Conservation (phyloP, 305 asterid genomes). For the Fraxinus angustifolia region DNA sequence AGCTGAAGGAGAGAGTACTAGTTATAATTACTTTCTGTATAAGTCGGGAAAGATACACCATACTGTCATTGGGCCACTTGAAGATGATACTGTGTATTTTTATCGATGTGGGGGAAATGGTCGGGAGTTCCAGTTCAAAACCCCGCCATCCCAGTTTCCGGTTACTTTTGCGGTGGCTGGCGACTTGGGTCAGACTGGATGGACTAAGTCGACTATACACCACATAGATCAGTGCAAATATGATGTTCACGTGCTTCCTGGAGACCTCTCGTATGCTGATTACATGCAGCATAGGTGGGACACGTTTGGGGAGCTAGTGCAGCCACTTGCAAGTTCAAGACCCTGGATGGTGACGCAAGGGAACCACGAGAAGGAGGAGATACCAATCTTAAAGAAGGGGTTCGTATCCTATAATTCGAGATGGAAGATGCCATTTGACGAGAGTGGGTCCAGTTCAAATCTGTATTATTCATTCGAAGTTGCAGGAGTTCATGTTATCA, state of each 20-base stretch:
- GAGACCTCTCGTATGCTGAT: constrained; percentile 93
- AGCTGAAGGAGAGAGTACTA: constrained; percentile 62
- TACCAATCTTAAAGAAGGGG: constrained; percentile 44
- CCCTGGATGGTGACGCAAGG: constrained; percentile 99
- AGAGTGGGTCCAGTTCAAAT: constrained; percentile 76
- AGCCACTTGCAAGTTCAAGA: constrained; percentile 86
- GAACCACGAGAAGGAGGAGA: constrained; percentile 73
- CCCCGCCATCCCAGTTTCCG: constrained; percentile 84
- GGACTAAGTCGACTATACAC: constrained; percentile 85
- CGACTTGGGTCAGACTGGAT: constrained; percentile 90
- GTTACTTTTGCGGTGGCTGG: constrained; percentile 83
- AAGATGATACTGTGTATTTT: constrained; percentile 51
- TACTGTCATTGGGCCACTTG: constrained; percentile 80
- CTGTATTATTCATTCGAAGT: constrained; percentile 84
- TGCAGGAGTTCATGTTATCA: constrained; percentile 72
- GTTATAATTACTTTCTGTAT: constrained; percentile 63
- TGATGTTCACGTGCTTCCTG: constrained; percentile 79
- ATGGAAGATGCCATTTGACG: constrained; percentile 87
- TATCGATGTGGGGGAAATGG: constrained; percentile 77
- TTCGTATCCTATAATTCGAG: constrained; percentile 76
- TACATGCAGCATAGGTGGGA: constrained; percentile 79
- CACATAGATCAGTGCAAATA: constrained; percentile 77
- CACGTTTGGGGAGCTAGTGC: constrained; percentile 83
- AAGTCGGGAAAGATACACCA: constrained; percentile 82
- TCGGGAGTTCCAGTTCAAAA: constrained; percentile 69